These are phyloP conservation scores for Colletotrichum phormii DNA, from an alignment of 2,329 filamentous ascomycete genomes.

Conservation along the genomic window DNA sequence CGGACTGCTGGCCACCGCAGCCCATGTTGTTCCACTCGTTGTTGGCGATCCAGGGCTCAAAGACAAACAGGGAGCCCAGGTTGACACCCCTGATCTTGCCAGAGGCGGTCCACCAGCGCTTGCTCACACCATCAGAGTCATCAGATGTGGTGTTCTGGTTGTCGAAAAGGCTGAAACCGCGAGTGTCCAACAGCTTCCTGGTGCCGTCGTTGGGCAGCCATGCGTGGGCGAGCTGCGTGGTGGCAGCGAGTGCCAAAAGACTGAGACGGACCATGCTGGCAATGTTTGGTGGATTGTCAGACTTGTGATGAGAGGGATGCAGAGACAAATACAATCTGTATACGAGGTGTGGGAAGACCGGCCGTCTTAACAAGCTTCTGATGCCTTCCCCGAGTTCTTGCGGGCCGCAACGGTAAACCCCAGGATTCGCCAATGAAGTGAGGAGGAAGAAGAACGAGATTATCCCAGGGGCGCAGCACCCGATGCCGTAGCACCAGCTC, in stretches of 20 bases:
- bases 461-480: conserved; percentile 9
- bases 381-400: neutral
- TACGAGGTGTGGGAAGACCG: neutral
- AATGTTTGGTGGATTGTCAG: neutral
- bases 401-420: neutral
- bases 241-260: conserved; percentile 22
- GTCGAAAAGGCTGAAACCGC: conserved; percentile 34
- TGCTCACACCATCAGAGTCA: conserved; percentile 1
- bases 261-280: conserved; percentile 30
- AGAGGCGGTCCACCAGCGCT: conserved; percentile 34
- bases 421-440: neutral
- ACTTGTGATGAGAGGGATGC: neutral
- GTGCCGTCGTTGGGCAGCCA: conserved; percentile 28
- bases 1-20: conserved; percentile 57
- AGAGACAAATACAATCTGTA: neutral
- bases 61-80: conserved; percentile 62
- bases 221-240: conserved; percentile 3
- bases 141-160: conserved; percentile 22
- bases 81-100: conserved; percentile 67
- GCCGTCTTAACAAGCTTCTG: conserved; percentile 27
- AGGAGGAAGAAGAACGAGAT: conserved; percentile 18
- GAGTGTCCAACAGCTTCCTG: conserved; percentile 30
- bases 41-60: conserved; percentile 65
- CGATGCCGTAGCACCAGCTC: conserved; percentile 11
- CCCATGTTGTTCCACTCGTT: conserved; percentile 60